phyloP scores from a whole-genome alignment of 805 yeast species.

The Ogataea sp. region DNA sequence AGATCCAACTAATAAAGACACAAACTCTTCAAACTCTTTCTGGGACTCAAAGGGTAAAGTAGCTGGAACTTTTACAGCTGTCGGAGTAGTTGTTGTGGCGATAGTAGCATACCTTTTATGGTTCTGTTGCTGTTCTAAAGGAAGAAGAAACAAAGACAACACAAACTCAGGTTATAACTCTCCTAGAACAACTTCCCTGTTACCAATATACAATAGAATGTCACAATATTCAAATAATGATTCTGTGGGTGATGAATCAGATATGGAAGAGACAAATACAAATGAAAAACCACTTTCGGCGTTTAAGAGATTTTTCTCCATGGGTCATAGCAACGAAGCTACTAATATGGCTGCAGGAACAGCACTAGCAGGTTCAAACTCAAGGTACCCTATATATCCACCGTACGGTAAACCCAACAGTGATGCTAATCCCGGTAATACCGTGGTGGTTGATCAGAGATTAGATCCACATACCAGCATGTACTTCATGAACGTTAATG shows the following conservation, averaged over 20 bases:
- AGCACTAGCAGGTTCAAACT: neutral
- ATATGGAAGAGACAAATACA: neutral
- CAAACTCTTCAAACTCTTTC: constrained; percentile 25
- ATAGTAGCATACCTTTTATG: constrained; percentile 35
- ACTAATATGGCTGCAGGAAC: neutral
- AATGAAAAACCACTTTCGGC: neutral
- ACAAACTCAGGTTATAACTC: neutral
- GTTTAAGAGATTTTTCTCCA: neutral
- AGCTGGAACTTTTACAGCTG: constrained; percentile 78
- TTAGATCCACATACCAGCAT: constrained; percentile 50
- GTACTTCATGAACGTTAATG: constrained; percentile 35
- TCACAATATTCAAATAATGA: neutral
- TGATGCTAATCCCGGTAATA: constrained; percentile 2
- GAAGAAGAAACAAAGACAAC: neutral
- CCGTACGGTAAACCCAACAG: neutral
- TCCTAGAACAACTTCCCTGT: neutral
- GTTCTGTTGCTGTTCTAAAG: constrained; percentile 13
- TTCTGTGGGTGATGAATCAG: neutral
- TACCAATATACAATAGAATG: neutral
- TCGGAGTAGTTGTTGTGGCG: constrained; percentile 56
- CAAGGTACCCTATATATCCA: neutral
- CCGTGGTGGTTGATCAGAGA: constrained; percentile 45
- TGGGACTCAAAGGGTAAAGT: constrained; percentile 69
- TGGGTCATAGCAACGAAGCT: neutral
- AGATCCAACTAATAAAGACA: constrained; percentile 8